These are phyloP conservation scores for Malus hybrid DNA, from an alignment of 331 rosid species.

Conservation along the genomic window DNA sequence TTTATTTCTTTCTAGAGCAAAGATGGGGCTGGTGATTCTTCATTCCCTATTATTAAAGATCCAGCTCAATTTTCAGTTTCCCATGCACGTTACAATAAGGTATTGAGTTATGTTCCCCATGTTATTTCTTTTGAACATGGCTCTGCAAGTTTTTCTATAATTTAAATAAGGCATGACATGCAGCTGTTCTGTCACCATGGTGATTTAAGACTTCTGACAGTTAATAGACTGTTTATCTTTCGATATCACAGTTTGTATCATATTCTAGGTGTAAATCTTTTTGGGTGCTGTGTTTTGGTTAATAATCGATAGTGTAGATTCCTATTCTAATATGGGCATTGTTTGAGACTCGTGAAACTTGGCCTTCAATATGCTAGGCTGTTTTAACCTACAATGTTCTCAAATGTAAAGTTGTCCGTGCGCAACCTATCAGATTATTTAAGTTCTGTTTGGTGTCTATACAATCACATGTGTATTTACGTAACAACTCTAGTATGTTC, in stretches of 20 bases:
- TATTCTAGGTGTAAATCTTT: not conserved
- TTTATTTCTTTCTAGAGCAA: constrained; percentile 50
- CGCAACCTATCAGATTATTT: not conserved
- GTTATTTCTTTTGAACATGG: not conserved
- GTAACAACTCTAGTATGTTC: not conserved
- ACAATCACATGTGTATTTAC: not conserved
- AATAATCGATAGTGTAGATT: not conserved
- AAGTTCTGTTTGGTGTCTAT: not conserved
- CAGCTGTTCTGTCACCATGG: not conserved
- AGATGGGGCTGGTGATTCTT: constrained; percentile 81
- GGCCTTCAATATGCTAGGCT: not conserved
- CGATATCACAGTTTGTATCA: not conserved
- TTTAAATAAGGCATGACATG: not conserved
- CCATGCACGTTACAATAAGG: constrained; percentile 96
- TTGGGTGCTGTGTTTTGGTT: not conserved
- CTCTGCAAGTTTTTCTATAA: not conserved
- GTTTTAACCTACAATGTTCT: not conserved
- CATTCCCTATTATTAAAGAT: constrained; percentile 82
- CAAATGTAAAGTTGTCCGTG: not conserved
- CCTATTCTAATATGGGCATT: not conserved
- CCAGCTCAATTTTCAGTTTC: constrained; percentile 82
- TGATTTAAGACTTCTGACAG: not conserved
- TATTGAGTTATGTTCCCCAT: constrained; percentile 15
- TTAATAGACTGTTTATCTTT: not conserved
- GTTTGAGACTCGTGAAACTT: not conserved